A percentile compares a stretch with the other conserved stretches of the same genome.
Evolutionary conservation across 306 rosid genomes (phyloP).

Genomic region (Ochetophila trinervis): DNA sequence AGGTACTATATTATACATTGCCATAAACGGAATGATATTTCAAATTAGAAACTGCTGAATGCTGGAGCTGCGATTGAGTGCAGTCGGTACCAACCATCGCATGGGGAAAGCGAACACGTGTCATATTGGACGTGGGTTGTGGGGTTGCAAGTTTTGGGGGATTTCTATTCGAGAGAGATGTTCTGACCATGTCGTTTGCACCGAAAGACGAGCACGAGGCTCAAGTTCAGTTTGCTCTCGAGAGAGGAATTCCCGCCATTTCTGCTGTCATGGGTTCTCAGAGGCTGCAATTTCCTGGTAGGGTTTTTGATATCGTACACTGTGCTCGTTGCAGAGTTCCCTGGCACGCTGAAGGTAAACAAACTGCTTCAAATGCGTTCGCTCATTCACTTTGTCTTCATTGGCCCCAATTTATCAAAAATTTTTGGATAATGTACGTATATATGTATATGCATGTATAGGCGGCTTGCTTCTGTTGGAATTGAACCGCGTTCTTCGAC

Average conservation of each 20-base stretch:
- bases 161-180: conserved; percentile 77
- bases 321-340: conserved; percentile 95
- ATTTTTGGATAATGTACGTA: no score
- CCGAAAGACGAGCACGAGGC: conserved; percentile 99
- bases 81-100: conserved; percentile 63
- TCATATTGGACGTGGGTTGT: conserved; percentile 85
- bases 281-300: conserved; percentile 73
- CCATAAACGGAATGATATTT: background rate
- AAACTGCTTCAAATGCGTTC: no score
- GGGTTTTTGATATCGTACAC: conserved; percentile 70
- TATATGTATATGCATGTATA: conserved; percentile 7
- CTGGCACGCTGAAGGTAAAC: conserved; percentile 90
- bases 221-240: conserved; percentile 91
- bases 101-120: conserved; percentile 80
- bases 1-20: conserved; percentile 35
- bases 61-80: background rate
- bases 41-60: background rate
- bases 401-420: no score
- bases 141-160: conserved; percentile 97
- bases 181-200: conserved; percentile 82
- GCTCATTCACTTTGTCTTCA: no score
- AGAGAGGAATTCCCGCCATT: conserved; percentile 89
- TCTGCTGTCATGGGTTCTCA: conserved; percentile 98
- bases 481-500: conserved; percentile 72
- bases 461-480: conserved; percentile 86